Percentiles rank a stretch among this genome's conserved stretches.
phyloP scores from a whole-genome alignment of 208 protist genomes.

The Trypanosoma congolense region DNA sequence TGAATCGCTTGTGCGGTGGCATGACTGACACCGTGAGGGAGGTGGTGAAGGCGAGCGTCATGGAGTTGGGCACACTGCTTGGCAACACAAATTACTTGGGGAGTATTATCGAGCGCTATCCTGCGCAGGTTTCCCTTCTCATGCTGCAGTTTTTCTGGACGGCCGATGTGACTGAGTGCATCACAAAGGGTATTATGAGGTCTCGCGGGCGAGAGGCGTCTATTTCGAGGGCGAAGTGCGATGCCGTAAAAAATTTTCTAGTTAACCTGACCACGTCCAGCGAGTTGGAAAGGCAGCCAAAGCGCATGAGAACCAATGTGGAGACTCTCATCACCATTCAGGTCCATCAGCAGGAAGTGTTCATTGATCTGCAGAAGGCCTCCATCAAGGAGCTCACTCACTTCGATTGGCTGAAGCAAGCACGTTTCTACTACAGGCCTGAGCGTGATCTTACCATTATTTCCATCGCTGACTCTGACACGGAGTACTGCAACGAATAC shows the following conservation, averaged over 20 bases:
- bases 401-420: constrained; percentile 94
- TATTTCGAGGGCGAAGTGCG: constrained; percentile 72
- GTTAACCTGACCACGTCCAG: constrained; percentile 88
- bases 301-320: constrained; percentile 91
- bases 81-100: constrained; percentile 83
- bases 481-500: constrained; percentile 95
- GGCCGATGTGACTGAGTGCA: constrained; percentile 90
- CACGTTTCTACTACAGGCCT: constrained; percentile 91
- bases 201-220: constrained; percentile 69
- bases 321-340: constrained; percentile 95
- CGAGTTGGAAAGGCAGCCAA: constrained; percentile 80
- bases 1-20: constrained; percentile 84
- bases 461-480: constrained; percentile 91
- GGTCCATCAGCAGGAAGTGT: constrained; percentile 94
- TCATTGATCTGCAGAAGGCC: constrained; percentile 87
- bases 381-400: constrained; percentile 86
- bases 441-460: constrained; percentile 90
- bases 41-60: constrained; percentile 86
- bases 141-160: constrained; percentile 97
- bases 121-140: constrained; percentile 92
- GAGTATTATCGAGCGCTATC: constrained; percentile 92
- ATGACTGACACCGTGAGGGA: constrained; percentile 91
- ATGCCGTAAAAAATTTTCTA: constrained; percentile 89
- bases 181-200: constrained; percentile 84
- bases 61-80: constrained; percentile 82